Evolutionary conservation across 495 filamentous ascomycete genomes (phyloP), one percentile per base, ranked within the genome.

Genomic region (Aspergillus incahuasiensis): DNA sequence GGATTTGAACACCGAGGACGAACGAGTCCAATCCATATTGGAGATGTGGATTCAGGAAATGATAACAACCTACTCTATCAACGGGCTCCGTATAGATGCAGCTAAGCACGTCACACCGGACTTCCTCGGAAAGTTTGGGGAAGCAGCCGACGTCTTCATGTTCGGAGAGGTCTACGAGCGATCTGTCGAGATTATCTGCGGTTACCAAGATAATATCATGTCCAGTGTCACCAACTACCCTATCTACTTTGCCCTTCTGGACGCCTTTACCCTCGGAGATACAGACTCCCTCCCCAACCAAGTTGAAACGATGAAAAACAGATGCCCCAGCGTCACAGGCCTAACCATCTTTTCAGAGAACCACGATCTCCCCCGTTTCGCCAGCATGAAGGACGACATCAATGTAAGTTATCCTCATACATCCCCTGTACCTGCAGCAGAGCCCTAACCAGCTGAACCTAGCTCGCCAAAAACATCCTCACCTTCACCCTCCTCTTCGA

Each of bases 281-380:
- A 80, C 82, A 38, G 68, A 69, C 58, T 65, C 55, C 7, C 77
- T 90, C 0, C 80, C 80, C 13, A 66, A 75, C 35, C 72, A 72
- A 48, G 69, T 83, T 28, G 69, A 78, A 51, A 57, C 63, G 15
- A 73, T 87, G 57, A 81, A 81, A 25, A 60, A 61, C 16, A 25
- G 48, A 25, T 86, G 85, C 56, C 63, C 69, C 8, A 86, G 89
- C 61, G 74, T 79, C 3, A 83, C 79, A 15, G 68, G 84, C 1
- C 77, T 89, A 4, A 82, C 85, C 16, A 83, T 78, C 3, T 95
- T 95, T 74, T 67, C 84, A 4, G 89, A 92, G 62, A 94, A 94
- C 63, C 89, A 94, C 61, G 89, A 94, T 63, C 69, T 82, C 9
- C 58, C 75, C 5, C 80, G 88, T 2, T 87, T 88, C 60, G 67